phyloP scores from a whole-genome alignment of 2,329 filamentous ascomycete genomes.

The Colletotrichum sidae region DNA sequence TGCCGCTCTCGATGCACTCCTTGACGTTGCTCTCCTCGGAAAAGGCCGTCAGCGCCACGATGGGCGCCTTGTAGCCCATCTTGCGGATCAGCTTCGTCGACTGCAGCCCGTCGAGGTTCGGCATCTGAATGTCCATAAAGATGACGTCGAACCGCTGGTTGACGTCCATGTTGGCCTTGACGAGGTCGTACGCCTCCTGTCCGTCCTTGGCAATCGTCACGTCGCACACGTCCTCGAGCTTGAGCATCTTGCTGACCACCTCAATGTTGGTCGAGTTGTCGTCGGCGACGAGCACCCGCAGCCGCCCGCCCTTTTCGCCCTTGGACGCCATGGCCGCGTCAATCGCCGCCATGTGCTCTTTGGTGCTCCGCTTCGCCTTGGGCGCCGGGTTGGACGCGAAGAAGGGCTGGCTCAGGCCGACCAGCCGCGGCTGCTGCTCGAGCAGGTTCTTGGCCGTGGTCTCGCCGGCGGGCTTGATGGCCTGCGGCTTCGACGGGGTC shows the following conservation, averaged over 20 bases:
- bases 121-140: slow-evolving; percentile 98
- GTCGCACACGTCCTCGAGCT: slow-evolving; percentile 84
- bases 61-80: slow-evolving; percentile 88
- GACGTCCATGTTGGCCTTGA: slow-evolving; percentile 83
- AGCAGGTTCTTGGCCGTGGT: slow-evolving; percentile 59
- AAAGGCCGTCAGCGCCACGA: slow-evolving; percentile 91
- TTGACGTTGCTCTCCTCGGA: slow-evolving; percentile 90
- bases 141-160: slow-evolving; percentile 84
- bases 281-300: slow-evolving; percentile 89
- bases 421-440: slow-evolving; percentile 79
- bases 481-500: background rate
- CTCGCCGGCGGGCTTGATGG: slow-evolving; percentile 41
- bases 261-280: slow-evolving; percentile 70
- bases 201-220: slow-evolving; percentile 89
- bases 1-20: slow-evolving; percentile 88
- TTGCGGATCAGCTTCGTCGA: slow-evolving; percentile 86
- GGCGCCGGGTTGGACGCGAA: slow-evolving; percentile 65
- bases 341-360: slow-evolving; percentile 74
- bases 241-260: slow-evolving; percentile 72
- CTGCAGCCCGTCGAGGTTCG: slow-evolving; percentile 89
- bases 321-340: slow-evolving; percentile 73
- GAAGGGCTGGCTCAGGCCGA: slow-evolving; percentile 86
- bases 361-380: slow-evolving; percentile 52
- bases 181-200: slow-evolving; percentile 87
- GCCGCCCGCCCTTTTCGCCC: slow-evolving; percentile 66